Percentiles rank a stretch among this genome's conserved stretches.
phyloP scores from a whole-genome alignment of 805 yeast genomes.

The Candida glaebosa region DNA sequence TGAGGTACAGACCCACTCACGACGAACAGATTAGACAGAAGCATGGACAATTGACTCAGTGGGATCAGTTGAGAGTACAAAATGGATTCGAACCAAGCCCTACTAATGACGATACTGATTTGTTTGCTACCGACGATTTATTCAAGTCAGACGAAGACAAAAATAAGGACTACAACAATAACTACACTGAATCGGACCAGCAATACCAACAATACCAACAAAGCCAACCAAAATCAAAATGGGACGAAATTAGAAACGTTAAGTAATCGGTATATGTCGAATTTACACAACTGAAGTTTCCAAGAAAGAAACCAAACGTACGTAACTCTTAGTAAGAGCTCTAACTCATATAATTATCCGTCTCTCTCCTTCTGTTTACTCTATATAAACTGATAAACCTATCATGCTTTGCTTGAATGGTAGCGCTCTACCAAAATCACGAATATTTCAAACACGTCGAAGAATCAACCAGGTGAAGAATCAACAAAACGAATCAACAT shows the following conservation, averaged over 20 bases:
- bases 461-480: neutral
- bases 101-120: neutral
- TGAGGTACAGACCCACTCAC: conserved; percentile 20
- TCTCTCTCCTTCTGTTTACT: too few relatives aligned
- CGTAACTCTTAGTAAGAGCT: too few relatives aligned
- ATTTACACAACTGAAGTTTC: too few relatives aligned
- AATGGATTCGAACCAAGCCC: conserved; percentile 22
- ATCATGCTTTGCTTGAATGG: too few relatives aligned
- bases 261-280: too few relatives aligned
- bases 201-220: neutral
- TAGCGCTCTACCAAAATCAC: neutral
- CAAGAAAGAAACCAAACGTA: too few relatives aligned
- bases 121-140: neutral
- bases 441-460: conserved; percentile 7
- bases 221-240: conserved; percentile 2
- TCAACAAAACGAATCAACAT: conserved; percentile 13
- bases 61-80: conserved; percentile 34
- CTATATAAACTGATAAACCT: too few relatives aligned
- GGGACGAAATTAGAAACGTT: conserved; percentile 4
- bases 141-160: neutral
- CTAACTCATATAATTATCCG: too few relatives aligned
- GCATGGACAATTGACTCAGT: conserved; percentile 16
- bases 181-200: neutral
- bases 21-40: neutral
- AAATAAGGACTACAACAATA: neutral